phyloP scores from a whole-genome alignment of 2,329 filamentous ascomycete genomes.

The Hansfordia pulvinata region DNA sequence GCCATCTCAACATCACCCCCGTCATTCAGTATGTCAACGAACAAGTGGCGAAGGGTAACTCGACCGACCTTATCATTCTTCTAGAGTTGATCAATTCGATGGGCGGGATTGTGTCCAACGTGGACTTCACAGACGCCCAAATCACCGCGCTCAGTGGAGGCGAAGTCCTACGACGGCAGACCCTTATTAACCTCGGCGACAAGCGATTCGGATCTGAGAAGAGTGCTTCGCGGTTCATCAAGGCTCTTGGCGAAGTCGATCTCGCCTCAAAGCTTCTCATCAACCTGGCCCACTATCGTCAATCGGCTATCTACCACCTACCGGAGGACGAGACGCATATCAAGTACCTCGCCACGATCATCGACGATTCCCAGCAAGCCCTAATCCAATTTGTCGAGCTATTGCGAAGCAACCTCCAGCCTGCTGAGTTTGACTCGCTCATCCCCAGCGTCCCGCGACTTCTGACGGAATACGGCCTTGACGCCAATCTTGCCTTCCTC shows the following conservation, averaged over 20 bases:
- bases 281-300: conserved; percentile 78
- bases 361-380: conserved; percentile 81
- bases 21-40: conserved; percentile 82
- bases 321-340: conserved; percentile 65
- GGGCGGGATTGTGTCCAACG: conserved; percentile 81
- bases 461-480: conserved; percentile 66
- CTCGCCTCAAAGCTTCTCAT: conserved; percentile 77
- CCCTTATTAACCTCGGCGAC: conserved; percentile 68
- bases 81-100: conserved; percentile 84
- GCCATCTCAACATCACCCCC: conserved; percentile 69
- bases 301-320: conserved; percentile 68
- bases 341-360: conserved; percentile 76
- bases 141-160: conserved; percentile 82
- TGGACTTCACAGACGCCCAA: conserved; percentile 80
- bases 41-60: conserved; percentile 70
- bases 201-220: conserved; percentile 62
- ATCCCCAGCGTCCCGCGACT: conserved; percentile 65
- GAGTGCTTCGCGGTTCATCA: conserved; percentile 69
- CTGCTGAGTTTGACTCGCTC: conserved; percentile 62
- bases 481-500: conserved; percentile 71
- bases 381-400: conserved; percentile 83
- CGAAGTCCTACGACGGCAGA: conserved; percentile 64
- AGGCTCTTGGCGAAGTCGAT: conserved; percentile 62
- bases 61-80: conserved; percentile 81
- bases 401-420: conserved; percentile 63